Conservation (phyloP, 2,329 filamentous ascomycete genomes). For the Clarireedia paspali region DNA sequence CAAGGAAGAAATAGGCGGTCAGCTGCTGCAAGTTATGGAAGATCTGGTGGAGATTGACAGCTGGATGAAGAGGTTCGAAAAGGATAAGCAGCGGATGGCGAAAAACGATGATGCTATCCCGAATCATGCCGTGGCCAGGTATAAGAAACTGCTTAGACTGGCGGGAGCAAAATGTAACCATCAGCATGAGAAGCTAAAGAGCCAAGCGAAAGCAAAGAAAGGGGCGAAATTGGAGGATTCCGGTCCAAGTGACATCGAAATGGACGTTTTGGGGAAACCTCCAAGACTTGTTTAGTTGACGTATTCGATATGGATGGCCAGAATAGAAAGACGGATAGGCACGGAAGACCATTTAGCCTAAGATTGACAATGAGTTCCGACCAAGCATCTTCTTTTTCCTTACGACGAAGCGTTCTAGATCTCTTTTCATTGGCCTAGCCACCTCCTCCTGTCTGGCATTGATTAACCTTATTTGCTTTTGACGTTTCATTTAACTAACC, state of each 20-base stretch:
- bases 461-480: too few species aligned
- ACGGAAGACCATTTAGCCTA: background rate
- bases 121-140: background rate
- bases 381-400: background rate
- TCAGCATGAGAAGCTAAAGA: background rate
- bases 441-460: too few species aligned
- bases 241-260: background rate
- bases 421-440: too few species aligned
- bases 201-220: background rate
- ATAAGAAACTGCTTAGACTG: background rate
- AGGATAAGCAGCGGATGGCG: background rate
- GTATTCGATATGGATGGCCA: too few species aligned
- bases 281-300: background rate
- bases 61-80: background rate
- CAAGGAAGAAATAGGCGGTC: background rate
- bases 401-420: background rate
- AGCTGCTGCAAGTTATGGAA: background rate
- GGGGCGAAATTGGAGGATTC: background rate
- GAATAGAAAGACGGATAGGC: background rate
- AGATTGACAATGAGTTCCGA: background rate
- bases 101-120: background rate
- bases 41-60: background rate
- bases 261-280: background rate
- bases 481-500: too few species aligned
- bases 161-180: background rate